Conservation (phyloP, 352 stramenopile genomes). For the Globisporangium acanthophoron region DNA sequence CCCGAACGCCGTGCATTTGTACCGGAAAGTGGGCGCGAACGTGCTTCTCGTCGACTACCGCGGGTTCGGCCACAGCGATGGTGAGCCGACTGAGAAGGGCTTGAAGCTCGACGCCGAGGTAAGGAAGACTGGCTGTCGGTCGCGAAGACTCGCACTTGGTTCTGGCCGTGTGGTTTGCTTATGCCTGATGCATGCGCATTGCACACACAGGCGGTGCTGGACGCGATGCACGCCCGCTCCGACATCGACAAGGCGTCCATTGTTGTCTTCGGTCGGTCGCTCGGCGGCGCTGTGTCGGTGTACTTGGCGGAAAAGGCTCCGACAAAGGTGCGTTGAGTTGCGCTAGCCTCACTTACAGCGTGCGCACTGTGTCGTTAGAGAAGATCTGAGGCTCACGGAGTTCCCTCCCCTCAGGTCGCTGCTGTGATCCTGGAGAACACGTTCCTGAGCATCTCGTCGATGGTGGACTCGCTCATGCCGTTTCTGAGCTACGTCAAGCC, state of each 20-base stretch:
- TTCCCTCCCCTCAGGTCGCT: slow-evolving; percentile 43
- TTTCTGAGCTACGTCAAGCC: slow-evolving; percentile 86
- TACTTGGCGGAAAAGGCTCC: slow-evolving; percentile 82
- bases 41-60: slow-evolving; percentile 94
- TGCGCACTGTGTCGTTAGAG: too few species aligned
- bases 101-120: slow-evolving; percentile 91
- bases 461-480: slow-evolving; percentile 93
- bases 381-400: too few species aligned
- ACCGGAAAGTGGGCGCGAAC: slow-evolving; percentile 82
- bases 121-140: background rate
- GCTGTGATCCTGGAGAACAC: slow-evolving; percentile 94
- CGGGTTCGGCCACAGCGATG: slow-evolving; percentile 90
- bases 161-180: background rate
- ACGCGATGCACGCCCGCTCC: slow-evolving; percentile 61
- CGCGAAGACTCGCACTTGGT: background rate
- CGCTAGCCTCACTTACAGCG: background rate
- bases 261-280: slow-evolving; percentile 89
- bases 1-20: slow-evolving; percentile 90
- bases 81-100: slow-evolving; percentile 80
- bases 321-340: slow-evolving; percentile 30
- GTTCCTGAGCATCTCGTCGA: slow-evolving; percentile 90
- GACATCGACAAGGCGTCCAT: slow-evolving; percentile 86
- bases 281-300: slow-evolving; percentile 91
- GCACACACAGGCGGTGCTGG: slow-evolving; percentile 45
- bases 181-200: slow-evolving; percentile 1